Evolutionary conservation across 2,329 filamentous ascomycete genomes (phyloP).

Genomic region (Trichoderma afroharzianum): DNA sequence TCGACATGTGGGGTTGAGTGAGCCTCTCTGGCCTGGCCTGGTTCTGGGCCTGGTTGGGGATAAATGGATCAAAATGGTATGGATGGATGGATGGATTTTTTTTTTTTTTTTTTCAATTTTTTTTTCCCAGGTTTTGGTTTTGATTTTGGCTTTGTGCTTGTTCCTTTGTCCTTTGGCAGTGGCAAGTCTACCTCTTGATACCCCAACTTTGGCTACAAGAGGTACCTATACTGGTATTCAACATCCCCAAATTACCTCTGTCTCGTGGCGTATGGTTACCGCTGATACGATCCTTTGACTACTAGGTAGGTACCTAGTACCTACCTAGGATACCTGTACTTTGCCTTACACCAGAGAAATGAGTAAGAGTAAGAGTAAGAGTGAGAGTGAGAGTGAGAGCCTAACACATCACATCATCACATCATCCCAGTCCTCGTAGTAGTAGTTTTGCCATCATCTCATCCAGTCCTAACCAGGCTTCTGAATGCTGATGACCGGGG

Average conservation of each 20-base stretch:
- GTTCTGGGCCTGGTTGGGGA: background rate
- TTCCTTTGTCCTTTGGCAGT: background rate
- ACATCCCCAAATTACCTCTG: background rate
- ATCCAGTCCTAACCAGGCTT: background rate
- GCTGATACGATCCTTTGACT: no score
- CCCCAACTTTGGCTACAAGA: background rate
- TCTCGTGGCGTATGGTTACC: no score
- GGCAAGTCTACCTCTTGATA: background rate
- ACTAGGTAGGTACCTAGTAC: no score
- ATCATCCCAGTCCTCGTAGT: background rate
- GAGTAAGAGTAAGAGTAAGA: no score
- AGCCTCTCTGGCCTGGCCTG: background rate
- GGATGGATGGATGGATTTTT: background rate
- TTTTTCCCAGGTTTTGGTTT: background rate
- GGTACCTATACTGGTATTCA: background rate
- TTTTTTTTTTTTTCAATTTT: background rate
- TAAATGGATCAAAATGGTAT: background rate
- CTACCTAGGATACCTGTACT: no score
- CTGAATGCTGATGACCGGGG: background rate
- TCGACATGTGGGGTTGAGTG: background rate
- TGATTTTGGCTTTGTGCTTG: background rate
- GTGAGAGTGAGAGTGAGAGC: background rate
- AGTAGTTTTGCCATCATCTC: background rate
- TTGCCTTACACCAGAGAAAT: background rate
- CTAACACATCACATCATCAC: background rate